Evolutionary conservation across 768 basidiomycete genomes (phyloP).

Genomic region (Hygrocybe coccinea): DNA sequence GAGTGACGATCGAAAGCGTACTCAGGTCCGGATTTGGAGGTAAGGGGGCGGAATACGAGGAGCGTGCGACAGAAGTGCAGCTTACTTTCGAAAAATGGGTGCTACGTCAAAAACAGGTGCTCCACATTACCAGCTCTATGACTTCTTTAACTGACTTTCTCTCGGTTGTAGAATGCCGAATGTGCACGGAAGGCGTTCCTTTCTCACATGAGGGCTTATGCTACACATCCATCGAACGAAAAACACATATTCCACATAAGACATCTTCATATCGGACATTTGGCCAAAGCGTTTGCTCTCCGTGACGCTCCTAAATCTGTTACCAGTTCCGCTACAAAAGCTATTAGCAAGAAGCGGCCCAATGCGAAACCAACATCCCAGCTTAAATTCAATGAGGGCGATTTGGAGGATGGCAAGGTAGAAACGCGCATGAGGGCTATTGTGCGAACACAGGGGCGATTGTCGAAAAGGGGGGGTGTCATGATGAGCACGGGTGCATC

Average conservation of each 20-base stretch:
- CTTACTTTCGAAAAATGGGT: slow-evolving; percentile 95
- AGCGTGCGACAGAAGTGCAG: slow-evolving; percentile 92
- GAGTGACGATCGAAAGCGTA: slow-evolving; percentile 63
- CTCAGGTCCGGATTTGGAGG: slow-evolving; percentile 84
- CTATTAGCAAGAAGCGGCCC: slow-evolving; percentile 13
- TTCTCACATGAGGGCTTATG: slow-evolving; percentile 93
- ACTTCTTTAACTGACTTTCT: slow-evolving; percentile 4
- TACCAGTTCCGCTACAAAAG: slow-evolving; percentile 23
- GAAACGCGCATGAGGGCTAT: slow-evolving; percentile 83
- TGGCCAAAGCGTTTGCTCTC: slow-evolving; percentile 87
- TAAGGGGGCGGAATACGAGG: slow-evolving; percentile 72
- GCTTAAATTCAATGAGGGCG: slow-evolving; percentile 17
- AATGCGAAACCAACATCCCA: slow-evolving; percentile 16
- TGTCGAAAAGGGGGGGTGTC: slow-evolving; percentile 73
- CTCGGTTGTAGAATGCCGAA: slow-evolving; percentile 55
- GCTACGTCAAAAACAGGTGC: slow-evolving; percentile 61
- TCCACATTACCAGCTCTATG: slow-evolving; percentile 3
- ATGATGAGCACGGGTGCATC: slow-evolving; percentile 62
- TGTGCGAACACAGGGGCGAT: slow-evolving; percentile 76
- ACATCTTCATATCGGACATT: slow-evolving; percentile 89
- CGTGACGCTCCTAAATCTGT: slow-evolving; percentile 73
- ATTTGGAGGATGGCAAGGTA: slow-evolving; percentile 48
- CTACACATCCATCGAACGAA: slow-evolving; percentile 92
- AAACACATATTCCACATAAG: slow-evolving; percentile 97
- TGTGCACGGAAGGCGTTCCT: slow-evolving; percentile 81